Base-by-base conservation (phyloP, 345 rosid genomes). In the Diplotaxis tenuifolia region DNA sequence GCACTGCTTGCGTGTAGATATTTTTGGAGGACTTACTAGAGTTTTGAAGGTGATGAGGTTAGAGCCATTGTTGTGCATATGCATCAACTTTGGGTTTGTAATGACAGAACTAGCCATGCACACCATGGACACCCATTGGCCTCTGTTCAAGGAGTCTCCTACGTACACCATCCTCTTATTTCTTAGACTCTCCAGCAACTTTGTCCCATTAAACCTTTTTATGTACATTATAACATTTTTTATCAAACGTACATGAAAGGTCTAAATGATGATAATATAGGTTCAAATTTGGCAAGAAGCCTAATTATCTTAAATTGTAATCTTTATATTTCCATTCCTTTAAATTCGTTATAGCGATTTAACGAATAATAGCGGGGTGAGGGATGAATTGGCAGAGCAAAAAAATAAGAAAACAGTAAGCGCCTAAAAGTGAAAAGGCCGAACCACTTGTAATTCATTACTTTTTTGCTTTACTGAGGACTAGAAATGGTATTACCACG, bases 91-190 rank as follows among this genome's bases (percentile, higher is more conserved):
- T 1, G 84, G 79, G 76, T 74, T 70, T 31, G 85, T 83, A 60
- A 95, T 72, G 47, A 78, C 80, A 0, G 96, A 85, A 40, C 89
- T 91, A 66, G 86, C 84, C 78, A 95, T 79, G 79, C 98, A 95
- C 52, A 87, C 77, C 96, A 95, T 89, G 15, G 99, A 95, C 31
- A 90, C 87, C 99, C 99, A 92, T 20, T 95, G 98, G 72, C 87
- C 88, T 78, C 97, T 82, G 62, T 95, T 90, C 78, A 95, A 74
- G 4, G 99, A 95, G 67, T 95, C 99, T 36, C 96, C 98, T 6
- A 90, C 99, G 68, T 83, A 92, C 75, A 90, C 87, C 42, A 92
- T 88, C 81, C 99, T 86, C 84, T 90, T 95, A 77, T 90, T 87
- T 84, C 89, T 95, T 68, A 95, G 81, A 78, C 73, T 86, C 78